Evolutionary conservation across 306 rosid species (phyloP).

Genomic region (Pyrus pyrifolia): DNA sequence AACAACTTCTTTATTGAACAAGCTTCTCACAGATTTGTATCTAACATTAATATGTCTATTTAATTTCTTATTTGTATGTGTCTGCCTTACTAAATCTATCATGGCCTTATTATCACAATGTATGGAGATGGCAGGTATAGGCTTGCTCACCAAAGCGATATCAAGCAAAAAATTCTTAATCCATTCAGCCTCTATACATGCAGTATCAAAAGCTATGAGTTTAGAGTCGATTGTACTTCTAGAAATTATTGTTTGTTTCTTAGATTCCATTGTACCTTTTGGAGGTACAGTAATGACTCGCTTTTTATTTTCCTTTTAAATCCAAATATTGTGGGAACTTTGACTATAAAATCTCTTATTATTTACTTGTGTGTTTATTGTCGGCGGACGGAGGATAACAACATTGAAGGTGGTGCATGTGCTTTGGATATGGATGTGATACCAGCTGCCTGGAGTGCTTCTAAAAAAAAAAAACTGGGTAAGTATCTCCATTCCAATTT

Average conservation of each 20-base stretch:
- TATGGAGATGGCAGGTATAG: background rate
- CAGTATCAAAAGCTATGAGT: background rate
- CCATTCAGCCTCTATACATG: background rate
- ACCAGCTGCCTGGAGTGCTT: background rate
- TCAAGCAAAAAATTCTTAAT: background rate
- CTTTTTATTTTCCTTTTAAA: too few relatives aligned
- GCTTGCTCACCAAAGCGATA: background rate
- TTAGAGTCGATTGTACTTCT: background rate
- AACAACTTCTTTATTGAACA: background rate
- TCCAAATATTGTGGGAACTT: too few relatives aligned
- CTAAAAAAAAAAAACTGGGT: background rate
- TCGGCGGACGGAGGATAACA: background rate
- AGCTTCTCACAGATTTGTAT: background rate
- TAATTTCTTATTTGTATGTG: background rate
- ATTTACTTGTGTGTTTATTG: too few relatives aligned
- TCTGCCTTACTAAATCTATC: background rate
- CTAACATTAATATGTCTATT: background rate
- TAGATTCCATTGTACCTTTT: background rate
- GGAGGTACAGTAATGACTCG: too few relatives aligned
- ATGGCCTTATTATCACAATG: background rate
- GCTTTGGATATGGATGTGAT: background rate
- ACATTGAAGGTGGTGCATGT: background rate
- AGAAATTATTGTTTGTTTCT: background rate
- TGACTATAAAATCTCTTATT: too few relatives aligned
- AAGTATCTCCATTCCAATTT: slow-evolving; percentile 7